Evolutionary conservation across 2,329 filamentous ascomycete genomes (phyloP).

Genomic region (Cytospora schulzeri): DNA sequence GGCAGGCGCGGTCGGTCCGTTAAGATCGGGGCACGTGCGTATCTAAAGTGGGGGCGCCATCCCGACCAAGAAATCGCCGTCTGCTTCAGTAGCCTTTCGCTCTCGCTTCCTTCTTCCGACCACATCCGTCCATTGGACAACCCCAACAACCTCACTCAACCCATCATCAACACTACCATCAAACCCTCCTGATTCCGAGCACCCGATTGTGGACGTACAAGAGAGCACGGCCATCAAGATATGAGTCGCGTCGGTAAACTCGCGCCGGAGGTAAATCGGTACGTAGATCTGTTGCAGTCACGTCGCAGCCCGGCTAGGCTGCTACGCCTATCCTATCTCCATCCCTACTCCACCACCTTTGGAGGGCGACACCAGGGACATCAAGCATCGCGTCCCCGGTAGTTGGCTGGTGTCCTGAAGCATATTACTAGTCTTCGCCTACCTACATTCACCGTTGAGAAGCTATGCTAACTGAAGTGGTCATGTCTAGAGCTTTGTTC

Average conservation of each 20-base stretch:
- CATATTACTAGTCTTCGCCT: constrained; percentile 3
- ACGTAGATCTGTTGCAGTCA: constrained; percentile 44
- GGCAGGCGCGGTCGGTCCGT: constrained; percentile 2
- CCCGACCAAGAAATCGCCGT: constrained; percentile 14
- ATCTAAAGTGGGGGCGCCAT: constrained; percentile 16
- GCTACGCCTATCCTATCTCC: constrained; percentile 10
- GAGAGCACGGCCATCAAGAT: constrained; percentile 59
- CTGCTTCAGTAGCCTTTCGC: constrained; percentile 17
- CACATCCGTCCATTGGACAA: constrained; percentile 26
- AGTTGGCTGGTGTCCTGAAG: background rate
- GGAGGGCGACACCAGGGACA: constrained; percentile 1
- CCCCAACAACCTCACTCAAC: constrained; percentile 5
- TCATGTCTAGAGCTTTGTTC: constrained; percentile 83
- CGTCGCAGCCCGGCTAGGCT: constrained; percentile 2
- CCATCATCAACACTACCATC: constrained; percentile 8
- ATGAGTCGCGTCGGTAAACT: constrained; percentile 97
- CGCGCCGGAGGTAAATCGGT: constrained; percentile 99
- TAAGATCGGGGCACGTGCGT: constrained; percentile 19
- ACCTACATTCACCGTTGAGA: background rate
- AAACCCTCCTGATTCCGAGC: constrained; percentile 17
- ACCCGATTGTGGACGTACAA: constrained; percentile 24
- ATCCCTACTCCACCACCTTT: constrained; percentile 10
- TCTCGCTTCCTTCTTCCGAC: constrained; percentile 25
- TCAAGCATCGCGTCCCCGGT: background rate
- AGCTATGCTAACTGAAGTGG: constrained; percentile 32